Conservation (phyloP, 2,329 filamentous ascomycete genomes). For the Raffaelea albimanens region DNA sequence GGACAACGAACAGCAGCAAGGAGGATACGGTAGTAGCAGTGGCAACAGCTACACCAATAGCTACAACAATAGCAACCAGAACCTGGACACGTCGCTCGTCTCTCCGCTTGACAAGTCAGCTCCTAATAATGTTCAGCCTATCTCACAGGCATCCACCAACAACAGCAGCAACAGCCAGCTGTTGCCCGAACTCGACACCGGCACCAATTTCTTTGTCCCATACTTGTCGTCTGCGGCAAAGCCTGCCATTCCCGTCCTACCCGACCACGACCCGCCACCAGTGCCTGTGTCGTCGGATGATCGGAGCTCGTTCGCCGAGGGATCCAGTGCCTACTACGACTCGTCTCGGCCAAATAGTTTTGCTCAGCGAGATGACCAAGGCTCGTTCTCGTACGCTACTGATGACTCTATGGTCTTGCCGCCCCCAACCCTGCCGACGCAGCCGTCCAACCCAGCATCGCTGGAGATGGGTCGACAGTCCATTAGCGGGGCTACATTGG, state of each 20-base stretch:
- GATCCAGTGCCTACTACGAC: conserved; percentile 31
- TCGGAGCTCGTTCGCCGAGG: conserved; percentile 19
- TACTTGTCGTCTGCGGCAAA: conserved; percentile 27
- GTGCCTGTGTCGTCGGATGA: conserved; percentile 24
- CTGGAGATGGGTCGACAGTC: conserved; percentile 31
- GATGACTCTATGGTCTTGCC: conserved; percentile 6
- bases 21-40: conserved; percentile 5
- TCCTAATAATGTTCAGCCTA: conserved; percentile 1
- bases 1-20: conserved; percentile 14
- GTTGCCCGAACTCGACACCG: conserved; percentile 41
- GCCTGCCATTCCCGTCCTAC: conserved; percentile 21
- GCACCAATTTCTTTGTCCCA: conserved; percentile 39
- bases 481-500: conserved; percentile 24
- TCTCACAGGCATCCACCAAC: no score
- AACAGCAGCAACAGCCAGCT: conserved; percentile 20
- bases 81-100: conserved; percentile 13
- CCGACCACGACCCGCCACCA: conserved; percentile 42
- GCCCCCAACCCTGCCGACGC: conserved; percentile 29
- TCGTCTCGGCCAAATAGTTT: conserved; percentile 32
- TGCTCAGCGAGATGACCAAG: conserved; percentile 29
- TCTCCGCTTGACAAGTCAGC: conserved; percentile 21
- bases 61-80: conserved; percentile 3
- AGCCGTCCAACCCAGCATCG: conserved; percentile 33
- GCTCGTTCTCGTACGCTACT: conserved; percentile 30
- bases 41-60: background rate